These are phyloP conservation scores for Microcera coccophila DNA, from an alignment of 2,329 filamentous ascomycete species.

Conservation along the genomic window DNA sequence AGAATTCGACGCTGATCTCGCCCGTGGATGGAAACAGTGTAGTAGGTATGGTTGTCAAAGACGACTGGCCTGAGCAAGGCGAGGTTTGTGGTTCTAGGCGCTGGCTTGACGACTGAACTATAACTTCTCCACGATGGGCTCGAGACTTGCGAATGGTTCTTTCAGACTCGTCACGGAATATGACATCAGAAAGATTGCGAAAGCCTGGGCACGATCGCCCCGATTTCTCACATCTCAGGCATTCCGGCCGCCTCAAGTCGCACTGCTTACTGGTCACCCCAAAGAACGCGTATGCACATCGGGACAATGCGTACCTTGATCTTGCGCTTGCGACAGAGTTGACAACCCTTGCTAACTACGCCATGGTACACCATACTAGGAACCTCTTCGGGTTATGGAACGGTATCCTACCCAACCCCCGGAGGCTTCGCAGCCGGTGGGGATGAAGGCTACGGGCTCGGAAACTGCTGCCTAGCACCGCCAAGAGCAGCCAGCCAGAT, in stretches of 20 bases:
- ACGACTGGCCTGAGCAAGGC: no score
- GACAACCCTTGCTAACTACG: slow-evolving; percentile 23
- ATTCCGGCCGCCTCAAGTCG: slow-evolving; percentile 22
- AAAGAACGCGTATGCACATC: no score
- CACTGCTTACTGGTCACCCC: slow-evolving; percentile 14
- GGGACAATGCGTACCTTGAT: slow-evolving; percentile 17
- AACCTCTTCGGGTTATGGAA: no score
- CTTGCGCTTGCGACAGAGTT: slow-evolving; percentile 26
- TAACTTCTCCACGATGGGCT: no score
- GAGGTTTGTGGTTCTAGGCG: no score
- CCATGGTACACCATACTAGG: slow-evolving; percentile 21
- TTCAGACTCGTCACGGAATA: slow-evolving; percentile 26
- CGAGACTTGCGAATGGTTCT: slow-evolving; percentile 16
- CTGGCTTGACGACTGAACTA: no score
- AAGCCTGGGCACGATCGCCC: slow-evolving; percentile 23
- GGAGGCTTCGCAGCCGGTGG: no score
- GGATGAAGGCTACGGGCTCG: no score
- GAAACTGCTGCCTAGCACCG: no score
- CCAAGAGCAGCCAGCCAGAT: no score
- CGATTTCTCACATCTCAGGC: slow-evolving; percentile 23
- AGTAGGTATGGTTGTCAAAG: no score
- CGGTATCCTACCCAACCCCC: no score
- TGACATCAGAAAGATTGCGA: slow-evolving; percentile 18
- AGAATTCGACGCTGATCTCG: slow-evolving; percentile 20
- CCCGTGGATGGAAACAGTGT: not conserved